These are phyloP conservation scores for Cyberlindnera subsufficiens DNA, from an alignment of 805 yeast genomes.

Conservation along the genomic window DNA sequence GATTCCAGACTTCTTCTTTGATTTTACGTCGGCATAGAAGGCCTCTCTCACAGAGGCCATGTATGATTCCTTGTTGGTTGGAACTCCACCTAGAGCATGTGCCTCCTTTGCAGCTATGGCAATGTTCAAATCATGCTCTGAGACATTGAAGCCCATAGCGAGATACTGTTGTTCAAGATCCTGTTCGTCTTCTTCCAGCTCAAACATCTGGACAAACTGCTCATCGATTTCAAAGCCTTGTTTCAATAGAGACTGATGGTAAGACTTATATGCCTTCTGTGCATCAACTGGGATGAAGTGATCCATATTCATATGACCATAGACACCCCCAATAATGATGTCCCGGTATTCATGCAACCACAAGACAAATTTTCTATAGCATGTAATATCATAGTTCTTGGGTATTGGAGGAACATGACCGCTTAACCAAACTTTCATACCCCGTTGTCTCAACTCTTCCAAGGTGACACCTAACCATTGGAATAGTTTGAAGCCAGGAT, in stretches of 20 bases:
- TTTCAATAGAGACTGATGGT: conserved; percentile 12
- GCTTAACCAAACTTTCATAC: conserved; percentile 79
- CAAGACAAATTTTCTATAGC: conserved; percentile 68
- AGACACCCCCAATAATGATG: conserved; percentile 74
- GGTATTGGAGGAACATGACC: conserved; percentile 89
- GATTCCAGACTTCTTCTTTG: conserved; percentile 27
- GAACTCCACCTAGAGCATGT: conserved; percentile 54
- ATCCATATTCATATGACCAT: conserved; percentile 88
- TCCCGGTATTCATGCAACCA: conserved; percentile 85
- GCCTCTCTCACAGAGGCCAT: conserved; percentile 51
- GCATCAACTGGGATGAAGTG: conserved; percentile 79
- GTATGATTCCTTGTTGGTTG: conserved; percentile 59
- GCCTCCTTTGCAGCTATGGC: conserved; percentile 32
- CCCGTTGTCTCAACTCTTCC: conserved; percentile 64
- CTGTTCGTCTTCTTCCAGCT: conserved; percentile 11
- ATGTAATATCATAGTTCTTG: conserved; percentile 67
- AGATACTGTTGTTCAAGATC: conserved; percentile 20
- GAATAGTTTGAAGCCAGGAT: conserved; percentile 76
- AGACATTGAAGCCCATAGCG: conserved; percentile 15
- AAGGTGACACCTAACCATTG: conserved; percentile 74
- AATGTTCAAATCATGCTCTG: conserved; percentile 15
- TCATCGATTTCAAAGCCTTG: conserved; percentile 27
- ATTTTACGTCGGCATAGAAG: conserved; percentile 36
- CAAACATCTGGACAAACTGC: conserved; percentile 8
- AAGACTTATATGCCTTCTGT: conserved; percentile 52